phyloP scores from a whole-genome alignment of 2,329 filamentous ascomycete species.

The Botryosphaeria dothidea region DNA sequence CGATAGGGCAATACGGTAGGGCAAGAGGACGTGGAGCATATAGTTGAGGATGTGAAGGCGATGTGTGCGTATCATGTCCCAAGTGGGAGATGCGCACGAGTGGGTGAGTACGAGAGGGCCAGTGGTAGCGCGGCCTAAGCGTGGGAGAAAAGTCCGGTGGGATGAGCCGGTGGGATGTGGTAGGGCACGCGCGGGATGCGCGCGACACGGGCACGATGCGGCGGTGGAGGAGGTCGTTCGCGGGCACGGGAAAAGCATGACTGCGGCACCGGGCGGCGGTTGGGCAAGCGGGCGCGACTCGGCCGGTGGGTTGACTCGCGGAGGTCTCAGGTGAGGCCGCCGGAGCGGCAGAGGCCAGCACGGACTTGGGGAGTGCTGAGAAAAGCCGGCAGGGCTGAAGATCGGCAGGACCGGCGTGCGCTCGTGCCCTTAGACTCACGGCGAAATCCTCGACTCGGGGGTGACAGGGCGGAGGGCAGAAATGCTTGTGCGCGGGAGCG shows the following conservation, averaged over 20 bases:
- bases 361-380: neutral
- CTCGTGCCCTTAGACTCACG: neutral
- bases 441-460: neutral
- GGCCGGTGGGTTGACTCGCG: slow-evolving; percentile 1
- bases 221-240: neutral
- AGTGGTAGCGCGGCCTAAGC: neutral
- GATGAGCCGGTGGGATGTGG: slow-evolving; percentile 6
- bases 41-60: neutral
- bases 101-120: slow-evolving; percentile 5
- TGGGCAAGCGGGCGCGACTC: neutral
- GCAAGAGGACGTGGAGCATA: slow-evolving; percentile 2
- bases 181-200: slow-evolving; percentile 15
- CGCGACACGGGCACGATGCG: neutral
- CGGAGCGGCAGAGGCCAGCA: neutral
- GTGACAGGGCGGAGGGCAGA: neutral
- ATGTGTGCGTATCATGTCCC: neutral
- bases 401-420: slow-evolving; percentile 1
- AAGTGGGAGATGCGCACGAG: neutral
- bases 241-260: neutral
- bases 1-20: slow-evolving; percentile 6
- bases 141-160: slow-evolving; percentile 1
- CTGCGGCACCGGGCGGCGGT: neutral
- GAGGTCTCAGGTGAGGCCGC: slow-evolving; percentile 7
- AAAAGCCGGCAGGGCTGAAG: slow-evolving; percentile 15
- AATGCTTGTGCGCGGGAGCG: slow-evolving; percentile 16